Evolutionary conservation across 73 alveolate species (phyloP).

Genomic region (Paraurostyla sp.): DNA sequence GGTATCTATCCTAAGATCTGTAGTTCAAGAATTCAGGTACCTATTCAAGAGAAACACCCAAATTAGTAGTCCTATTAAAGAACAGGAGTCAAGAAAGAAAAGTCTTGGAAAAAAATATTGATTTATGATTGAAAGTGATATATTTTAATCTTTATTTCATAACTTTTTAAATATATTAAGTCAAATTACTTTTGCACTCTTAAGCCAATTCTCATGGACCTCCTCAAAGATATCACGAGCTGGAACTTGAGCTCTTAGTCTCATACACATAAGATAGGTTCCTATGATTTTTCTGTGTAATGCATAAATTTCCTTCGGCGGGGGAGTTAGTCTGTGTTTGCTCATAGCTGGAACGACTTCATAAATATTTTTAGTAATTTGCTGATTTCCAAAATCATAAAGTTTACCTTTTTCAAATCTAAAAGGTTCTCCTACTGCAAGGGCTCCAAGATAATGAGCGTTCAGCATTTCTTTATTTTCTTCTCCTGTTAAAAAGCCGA

Average conservation of each 20-base stretch:
- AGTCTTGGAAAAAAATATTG: no score
- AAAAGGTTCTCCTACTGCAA: constrained; percentile 88
- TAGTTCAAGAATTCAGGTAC: no score
- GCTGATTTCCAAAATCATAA: constrained; percentile 77
- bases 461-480: constrained; percentile 86
- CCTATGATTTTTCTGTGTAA: constrained; percentile 87
- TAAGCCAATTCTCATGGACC: constrained; percentile 16
- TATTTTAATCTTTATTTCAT: no score
- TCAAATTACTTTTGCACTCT: background rate
- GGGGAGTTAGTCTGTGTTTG: constrained; percentile 86
- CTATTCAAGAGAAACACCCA: no score
- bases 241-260: constrained; percentile 72
- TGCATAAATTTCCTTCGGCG: constrained; percentile 86
- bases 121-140: no score
- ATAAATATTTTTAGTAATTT: constrained; percentile 72
- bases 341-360: constrained; percentile 82
- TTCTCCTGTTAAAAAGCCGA: constrained; percentile 89
- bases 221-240: constrained; percentile 45
- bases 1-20: background rate
- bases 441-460: constrained; percentile 81
- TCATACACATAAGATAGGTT: constrained; percentile 78
- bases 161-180: background rate
- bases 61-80: no score
- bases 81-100: no score
- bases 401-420: constrained; percentile 51